Percentiles rank a stretch among this genome's conserved stretches.
Evolutionary conservation across 169 alveolate species (phyloP).

Genomic region (Cryptosporidium xiaoi): DNA sequence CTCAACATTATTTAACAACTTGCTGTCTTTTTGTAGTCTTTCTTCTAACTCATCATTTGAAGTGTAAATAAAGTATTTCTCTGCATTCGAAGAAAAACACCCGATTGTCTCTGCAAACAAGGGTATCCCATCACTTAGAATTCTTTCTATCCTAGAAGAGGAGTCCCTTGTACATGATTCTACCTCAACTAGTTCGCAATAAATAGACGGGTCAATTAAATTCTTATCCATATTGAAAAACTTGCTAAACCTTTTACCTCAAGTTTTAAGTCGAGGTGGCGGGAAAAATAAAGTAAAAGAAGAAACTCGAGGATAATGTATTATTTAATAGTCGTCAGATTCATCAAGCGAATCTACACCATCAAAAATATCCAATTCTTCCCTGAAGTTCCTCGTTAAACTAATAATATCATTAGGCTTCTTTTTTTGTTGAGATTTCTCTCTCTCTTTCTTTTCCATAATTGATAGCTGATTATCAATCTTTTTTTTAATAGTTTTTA

Average conservation of each 20-base stretch:
- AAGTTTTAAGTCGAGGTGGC: not conserved
- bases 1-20: not conserved
- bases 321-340: conserved; percentile 53
- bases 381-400: conserved; percentile 48
- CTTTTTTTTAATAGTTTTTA: conserved; percentile 58
- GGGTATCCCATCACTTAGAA: conserved; percentile 29
- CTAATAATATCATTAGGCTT: conserved; percentile 35
- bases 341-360: conserved; percentile 64
- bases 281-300: conserved; percentile 3
- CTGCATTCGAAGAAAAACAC: conserved; percentile 45
- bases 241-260: not conserved
- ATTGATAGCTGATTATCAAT: conserved; percentile 32
- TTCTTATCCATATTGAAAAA: conserved; percentile 13
- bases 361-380: conserved; percentile 69
- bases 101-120: conserved; percentile 44
- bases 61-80: conserved; percentile 39
- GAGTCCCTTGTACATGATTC: conserved; percentile 29
- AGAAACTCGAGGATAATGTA: not conserved
- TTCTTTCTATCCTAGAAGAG: conserved; percentile 61
- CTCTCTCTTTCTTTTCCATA: conserved; percentile 53
- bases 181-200: not conserved
- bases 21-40: not conserved
- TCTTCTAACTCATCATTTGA: conserved; percentile 32
- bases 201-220: conserved; percentile 20
- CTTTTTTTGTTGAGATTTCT: conserved; percentile 58